Evolutionary conservation across 1,139 yeast species (phyloP).

Genomic region (Magnusiomyces starmeri): DNA sequence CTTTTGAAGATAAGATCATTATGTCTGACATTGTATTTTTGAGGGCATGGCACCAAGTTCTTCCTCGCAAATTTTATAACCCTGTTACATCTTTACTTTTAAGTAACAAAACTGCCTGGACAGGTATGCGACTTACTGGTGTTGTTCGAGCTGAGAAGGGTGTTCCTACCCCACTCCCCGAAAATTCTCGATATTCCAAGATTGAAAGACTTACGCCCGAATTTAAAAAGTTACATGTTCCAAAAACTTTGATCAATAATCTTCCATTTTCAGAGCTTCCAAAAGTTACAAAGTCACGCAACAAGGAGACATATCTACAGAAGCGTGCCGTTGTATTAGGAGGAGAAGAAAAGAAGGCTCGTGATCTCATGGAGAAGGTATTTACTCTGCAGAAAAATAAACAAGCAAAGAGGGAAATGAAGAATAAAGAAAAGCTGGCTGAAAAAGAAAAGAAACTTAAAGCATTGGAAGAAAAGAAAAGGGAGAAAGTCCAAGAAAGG

Average conservation of each 20-base stretch:
- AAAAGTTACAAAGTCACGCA: constrained; percentile 72
- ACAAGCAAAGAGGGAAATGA: constrained; percentile 67
- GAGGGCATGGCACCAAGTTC: constrained; percentile 96
- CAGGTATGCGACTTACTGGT: constrained; percentile 94
- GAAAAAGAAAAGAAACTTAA: constrained; percentile 70
- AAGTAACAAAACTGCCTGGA: constrained; percentile 76
- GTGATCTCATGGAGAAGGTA: constrained; percentile 82
- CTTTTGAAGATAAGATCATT: constrained; percentile 91
- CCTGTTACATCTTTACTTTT: constrained; percentile 89
- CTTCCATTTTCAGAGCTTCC: constrained; percentile 45
- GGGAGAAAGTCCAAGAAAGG: constrained; percentile 9
- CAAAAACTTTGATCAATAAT: constrained; percentile 63
- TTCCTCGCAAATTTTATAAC: constrained; percentile 82
- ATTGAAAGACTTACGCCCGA: constrained; percentile 81
- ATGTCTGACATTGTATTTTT: constrained; percentile 84
- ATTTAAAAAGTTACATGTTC: constrained; percentile 82
- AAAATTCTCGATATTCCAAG: constrained; percentile 64
- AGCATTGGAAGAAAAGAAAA: constrained; percentile 60
- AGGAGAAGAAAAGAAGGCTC: constrained; percentile 90
- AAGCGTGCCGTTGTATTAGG: constrained; percentile 91
- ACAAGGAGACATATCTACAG: constrained; percentile 72
- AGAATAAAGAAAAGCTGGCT: constrained; percentile 70
- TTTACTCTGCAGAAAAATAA: constrained; percentile 80
- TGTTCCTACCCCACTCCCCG: constrained; percentile 53
- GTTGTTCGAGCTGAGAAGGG: constrained; percentile 75